Evolutionary conservation across 306 rosid genomes (phyloP), one percentile per base, ranked within the genome.

Genomic region (Sophora flavescens): DNA sequence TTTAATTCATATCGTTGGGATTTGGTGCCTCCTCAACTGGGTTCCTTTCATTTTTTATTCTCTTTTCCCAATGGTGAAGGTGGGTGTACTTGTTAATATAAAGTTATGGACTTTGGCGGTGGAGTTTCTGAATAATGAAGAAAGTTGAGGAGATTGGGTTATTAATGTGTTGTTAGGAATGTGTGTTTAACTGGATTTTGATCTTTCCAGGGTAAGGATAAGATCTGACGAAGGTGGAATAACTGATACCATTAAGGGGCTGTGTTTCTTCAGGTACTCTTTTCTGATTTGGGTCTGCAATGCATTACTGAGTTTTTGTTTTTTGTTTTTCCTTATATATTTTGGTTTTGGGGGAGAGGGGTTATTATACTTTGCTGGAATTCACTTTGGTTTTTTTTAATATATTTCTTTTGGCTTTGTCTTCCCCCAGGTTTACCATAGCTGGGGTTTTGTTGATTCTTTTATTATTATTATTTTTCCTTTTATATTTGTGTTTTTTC

Each of bases 161-260:
- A 72, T 82, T 81, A 68, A 56, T 74, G 92, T 68, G 80, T 75
- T 82, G 60, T 60, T 56, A 45, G 74, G 14, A 63, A 77, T 74
- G 86, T 75, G 64, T 85, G 52, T 68, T 63, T 28, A 17, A 77
- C 53, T 18, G 54, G 68, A 68, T 30, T 56, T 18, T 57, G 63
- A 33, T 78, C 28, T 70, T 62, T 84, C 79, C 86, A 74, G 73
- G 82, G 68, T 42, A 16, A 68, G 77, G 79, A 28, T 80, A 81
- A 87, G 98, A 93, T 93, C 96, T 88, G 83, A 78, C 68, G 83
- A 76, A 70, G 83, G 48, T 68, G 84, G 78, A 58, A 74, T 63
- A 12, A 56, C 63, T 78, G 79, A 75, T 81, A 68, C 86, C 80
- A 85, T 70, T 73, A 77, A 82, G 80, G 62, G 39, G 36, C 44